These are phyloP conservation scores for Nigrospora sphaerica DNA, from an alignment of 2,329 filamentous ascomycete genomes.

Conservation along the genomic window DNA sequence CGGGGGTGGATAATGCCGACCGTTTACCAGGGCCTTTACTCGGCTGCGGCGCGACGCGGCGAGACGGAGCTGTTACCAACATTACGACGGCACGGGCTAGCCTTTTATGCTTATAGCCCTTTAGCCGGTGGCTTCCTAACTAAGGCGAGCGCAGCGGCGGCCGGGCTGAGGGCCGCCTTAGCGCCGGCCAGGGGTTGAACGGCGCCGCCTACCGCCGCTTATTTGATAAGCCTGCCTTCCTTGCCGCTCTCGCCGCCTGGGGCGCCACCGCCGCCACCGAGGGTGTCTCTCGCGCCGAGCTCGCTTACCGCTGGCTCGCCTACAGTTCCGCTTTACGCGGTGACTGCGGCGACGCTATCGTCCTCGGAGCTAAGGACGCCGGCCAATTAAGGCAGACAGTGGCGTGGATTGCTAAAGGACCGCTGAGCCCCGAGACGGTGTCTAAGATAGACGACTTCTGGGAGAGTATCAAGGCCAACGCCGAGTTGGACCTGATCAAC, in stretches of 20 bases:
- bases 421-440: constrained; percentile 53
- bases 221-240: constrained; percentile 26
- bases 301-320: constrained; percentile 51
- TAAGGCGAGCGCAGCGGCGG: constrained; percentile 22
- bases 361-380: constrained; percentile 28
- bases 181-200: constrained; percentile 25
- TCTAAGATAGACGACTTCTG: constrained; percentile 54
- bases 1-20: constrained; percentile 31
- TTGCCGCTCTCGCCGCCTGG: constrained; percentile 44
- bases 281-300: constrained; percentile 46
- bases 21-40: constrained; percentile 38
- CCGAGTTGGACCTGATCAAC: constrained; percentile 1
- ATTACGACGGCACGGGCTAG: constrained; percentile 33
- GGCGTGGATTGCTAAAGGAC: constrained; percentile 35
- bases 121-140: constrained; percentile 55
- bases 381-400: constrained; percentile 28
- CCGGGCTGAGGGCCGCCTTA: constrained; percentile 36
- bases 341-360: constrained; percentile 26
- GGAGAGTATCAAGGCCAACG: constrained; percentile 39
- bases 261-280: constrained; percentile 37
- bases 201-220: constrained; percentile 25
- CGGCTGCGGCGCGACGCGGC: constrained; percentile 25
- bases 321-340: constrained; percentile 44
- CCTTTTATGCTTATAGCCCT: constrained; percentile 38
- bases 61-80: constrained; percentile 34